Evolutionary conservation across 176 grass and related monocot genomes (phyloP), one percentile per base, ranked within the genome.

Genomic region (Raddia guianensis): DNA sequence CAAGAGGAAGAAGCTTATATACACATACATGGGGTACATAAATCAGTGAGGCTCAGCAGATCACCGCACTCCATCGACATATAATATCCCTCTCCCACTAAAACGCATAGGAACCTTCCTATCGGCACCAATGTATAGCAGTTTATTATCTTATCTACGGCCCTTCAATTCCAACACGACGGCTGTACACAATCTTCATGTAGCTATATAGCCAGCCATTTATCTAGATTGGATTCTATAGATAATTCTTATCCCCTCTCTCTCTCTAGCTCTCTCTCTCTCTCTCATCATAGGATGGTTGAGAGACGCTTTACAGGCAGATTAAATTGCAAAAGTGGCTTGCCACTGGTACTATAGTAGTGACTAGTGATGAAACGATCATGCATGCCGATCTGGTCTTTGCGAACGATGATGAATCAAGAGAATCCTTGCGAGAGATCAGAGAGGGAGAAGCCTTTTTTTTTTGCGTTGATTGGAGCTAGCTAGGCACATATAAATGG

Each of bases 401-500:
- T 67, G 67, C 9, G 15, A 63, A 44, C 52, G 27, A 89, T 87
- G 76, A 82, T 87, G 85, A 58, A 87, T 76, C 72, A 70, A 61
- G 78, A 70, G 85, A 87, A 82, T 76, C 85, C 47, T 81, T 40
- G 37, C 37, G 37, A 40, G 4, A 5, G 37, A 40, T 27, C 27
- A 27, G 27, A 27, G 27, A 27, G 65, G 21, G 37, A 68, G 19
- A 53, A 9, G 48, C 80, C 73, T 83, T 83, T 14, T 83, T 83
- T 14, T 21, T 27, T 27, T 21, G 67, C 43, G n/a, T 66, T 58
- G 80, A 83, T 84, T 75, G 82, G 76, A 75, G 27, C 27, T 27
- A 27, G 27, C 27, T 27, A 27, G 47, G 62, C 66, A 83, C 57
- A 62, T 27, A 76, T 46, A 74, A 74, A 83, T 79, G 75, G 75